Base-by-base conservation (phyloP, 2,329 filamentous ascomycete species). In the Colletotrichum navitas region DNA sequence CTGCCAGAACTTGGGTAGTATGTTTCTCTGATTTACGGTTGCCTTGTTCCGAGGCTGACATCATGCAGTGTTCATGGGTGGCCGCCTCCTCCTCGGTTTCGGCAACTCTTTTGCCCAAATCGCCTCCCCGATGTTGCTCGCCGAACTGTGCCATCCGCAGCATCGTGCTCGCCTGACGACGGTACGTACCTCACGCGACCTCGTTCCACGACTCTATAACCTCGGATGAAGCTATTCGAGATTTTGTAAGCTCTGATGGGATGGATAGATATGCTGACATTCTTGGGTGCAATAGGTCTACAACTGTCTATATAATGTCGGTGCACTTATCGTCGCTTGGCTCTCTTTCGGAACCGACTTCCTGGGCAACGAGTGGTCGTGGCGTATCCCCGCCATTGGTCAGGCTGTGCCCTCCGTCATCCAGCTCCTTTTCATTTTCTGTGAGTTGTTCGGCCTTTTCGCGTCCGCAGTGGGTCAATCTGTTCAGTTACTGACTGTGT, bases 61-160 rank as follows among this genome's bases (percentile, higher is more conserved):
- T 14, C 16, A 29, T 32, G 29, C 24, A 72, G 70, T 72, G 70
- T 72, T 89, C 76, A 85, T 88, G 77, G 87, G 82, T 29, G 87
- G 87, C 66, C 84, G 88, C 73, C 86, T 87, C 75, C 79, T 90
- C 66, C 85, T 90, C 63, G 88, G 88, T 72, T 89, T 90, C 73
- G 87, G 87, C 63, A 87, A 87, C 80, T 84, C 82, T 51, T 79
- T 88, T 51, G 81, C 86, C 2, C 86, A 88, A 76, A 82, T 87
- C 71, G 83, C 84, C 3, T 85, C 86, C 5, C 87, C 87, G 11
- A 82, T 88, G 73, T 81, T 88, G 45, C 82, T 88, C 49, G 85
- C 85, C 26, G 87, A 89, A 79, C 79, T 89, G 56, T 84, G 82
- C 79, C 87, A 89, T 75, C 86, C 87, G 21, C 86, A 80, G 73